Evolutionary conservation across 257 asterid species (phyloP).

Genomic region (Solanum chiquidenum): DNA sequence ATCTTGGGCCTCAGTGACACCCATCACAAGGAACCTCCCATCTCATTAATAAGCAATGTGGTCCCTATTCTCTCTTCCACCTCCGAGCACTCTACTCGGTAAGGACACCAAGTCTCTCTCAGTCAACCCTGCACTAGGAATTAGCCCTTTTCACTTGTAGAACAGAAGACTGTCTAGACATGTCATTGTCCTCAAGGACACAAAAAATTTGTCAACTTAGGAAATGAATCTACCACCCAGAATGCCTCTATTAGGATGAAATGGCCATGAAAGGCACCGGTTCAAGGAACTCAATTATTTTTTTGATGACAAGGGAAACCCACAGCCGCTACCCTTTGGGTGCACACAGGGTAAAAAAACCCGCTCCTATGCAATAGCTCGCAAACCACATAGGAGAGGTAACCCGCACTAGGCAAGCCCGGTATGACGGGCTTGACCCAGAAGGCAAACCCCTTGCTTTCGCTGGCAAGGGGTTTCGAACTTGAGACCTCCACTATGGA

Average conservation of each 20-base stretch:
- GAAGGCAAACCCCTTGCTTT: too few species aligned
- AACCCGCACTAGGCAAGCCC: too few species aligned
- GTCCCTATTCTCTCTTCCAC: neutral
- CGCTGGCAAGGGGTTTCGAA: too few species aligned
- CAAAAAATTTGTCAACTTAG: slow-evolving; percentile 13
- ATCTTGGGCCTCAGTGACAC: neutral
- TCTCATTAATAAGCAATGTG: neutral
- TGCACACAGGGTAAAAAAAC: too few species aligned
- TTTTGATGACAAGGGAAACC: too few species aligned
- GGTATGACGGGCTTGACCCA: too few species aligned
- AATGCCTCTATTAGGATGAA: neutral
- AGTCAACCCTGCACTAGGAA: slow-evolving; percentile 5
- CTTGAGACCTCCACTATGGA: too few species aligned
- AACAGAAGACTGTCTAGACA: slow-evolving; percentile 29
- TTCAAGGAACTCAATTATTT: neutral
- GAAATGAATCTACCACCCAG: neutral
- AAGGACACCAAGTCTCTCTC: neutral
- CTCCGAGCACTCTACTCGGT: neutral
- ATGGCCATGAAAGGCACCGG: neutral
- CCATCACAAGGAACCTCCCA: neutral
- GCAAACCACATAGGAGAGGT: too few species aligned
- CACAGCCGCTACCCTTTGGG: too few species aligned
- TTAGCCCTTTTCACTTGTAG: slow-evolving; percentile 36
- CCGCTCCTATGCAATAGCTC: too few species aligned
- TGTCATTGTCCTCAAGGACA: slow-evolving; percentile 41